Percentiles rank a stretch among this genome's conserved stretches.
Conservation (phyloP, 768 basidiomycete species). For the Exidia glandulosa region DNA sequence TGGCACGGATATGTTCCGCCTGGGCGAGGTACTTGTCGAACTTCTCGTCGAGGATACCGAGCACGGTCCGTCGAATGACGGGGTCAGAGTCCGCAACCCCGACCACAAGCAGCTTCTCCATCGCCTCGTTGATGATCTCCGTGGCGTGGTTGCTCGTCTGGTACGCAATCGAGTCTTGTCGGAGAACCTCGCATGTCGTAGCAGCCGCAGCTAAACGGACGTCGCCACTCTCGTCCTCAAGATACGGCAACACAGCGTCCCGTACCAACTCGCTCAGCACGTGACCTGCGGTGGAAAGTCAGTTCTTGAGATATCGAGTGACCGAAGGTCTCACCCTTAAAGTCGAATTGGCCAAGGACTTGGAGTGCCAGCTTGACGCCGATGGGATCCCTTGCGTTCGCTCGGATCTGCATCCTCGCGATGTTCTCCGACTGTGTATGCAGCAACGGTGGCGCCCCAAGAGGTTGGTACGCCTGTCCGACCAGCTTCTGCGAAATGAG, state of each 20-base stretch:
- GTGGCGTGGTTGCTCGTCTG: conserved; percentile 36
- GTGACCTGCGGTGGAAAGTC: conserved; percentile 18
- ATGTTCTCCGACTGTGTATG: not conserved
- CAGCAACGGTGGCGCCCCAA: conserved; percentile 25
- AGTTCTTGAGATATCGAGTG: not conserved
- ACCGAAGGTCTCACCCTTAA: conserved; percentile 22
- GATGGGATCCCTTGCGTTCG: conserved; percentile 10
- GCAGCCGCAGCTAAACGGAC: conserved; percentile 32
- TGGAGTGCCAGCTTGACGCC: conserved; percentile 30
- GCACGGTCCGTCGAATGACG: conserved; percentile 29
- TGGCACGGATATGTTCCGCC: conserved; percentile 35
- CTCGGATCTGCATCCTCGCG: not conserved
- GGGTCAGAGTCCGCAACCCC: conserved; percentile 35
- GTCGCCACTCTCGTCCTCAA: conserved; percentile 32
- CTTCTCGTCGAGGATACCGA: conserved; percentile 29
- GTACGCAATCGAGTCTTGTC: conserved; percentile 33
- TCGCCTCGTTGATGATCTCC: conserved; percentile 34
- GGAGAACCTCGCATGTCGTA: conserved; percentile 32
- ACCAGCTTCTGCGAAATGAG: conserved; percentile 29
- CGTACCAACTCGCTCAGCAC: conserved; percentile 38
- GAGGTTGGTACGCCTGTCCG: conserved; percentile 29
- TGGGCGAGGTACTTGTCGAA: conserved; percentile 39
- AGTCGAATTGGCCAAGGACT: conserved; percentile 34
- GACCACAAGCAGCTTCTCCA: conserved; percentile 35
- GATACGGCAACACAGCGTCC: conserved; percentile 31